phyloP scores from a whole-genome alignment of 345 rosid genomes.

The Gossypium mustelinum region DNA sequence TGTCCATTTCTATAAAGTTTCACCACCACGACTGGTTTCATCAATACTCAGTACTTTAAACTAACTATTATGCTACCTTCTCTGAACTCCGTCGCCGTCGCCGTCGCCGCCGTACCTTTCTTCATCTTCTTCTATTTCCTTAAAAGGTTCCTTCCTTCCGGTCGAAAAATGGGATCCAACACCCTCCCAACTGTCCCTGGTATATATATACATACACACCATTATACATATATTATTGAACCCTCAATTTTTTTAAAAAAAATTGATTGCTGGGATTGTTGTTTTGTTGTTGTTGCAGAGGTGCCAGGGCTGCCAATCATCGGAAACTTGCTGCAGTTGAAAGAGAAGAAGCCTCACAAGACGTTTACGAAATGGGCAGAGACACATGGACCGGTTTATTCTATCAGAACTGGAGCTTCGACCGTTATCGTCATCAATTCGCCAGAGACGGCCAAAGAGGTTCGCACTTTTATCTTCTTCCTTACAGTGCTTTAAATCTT shows the following conservation, averaged over 20 bases:
- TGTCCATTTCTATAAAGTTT: too few species aligned
- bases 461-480: constrained; percentile 13
- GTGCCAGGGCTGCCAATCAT: constrained; percentile 73
- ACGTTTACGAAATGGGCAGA: constrained; percentile 82
- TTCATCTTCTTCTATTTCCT: constrained; percentile 31
- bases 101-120: constrained; percentile 22
- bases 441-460: constrained; percentile 73
- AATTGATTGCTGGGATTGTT: neutral
- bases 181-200: constrained; percentile 60
- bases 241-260: too few species aligned
- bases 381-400: constrained; percentile 72
- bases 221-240: too few species aligned
- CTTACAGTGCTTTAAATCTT: neutral
- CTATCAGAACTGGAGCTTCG: constrained; percentile 67
- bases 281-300: constrained; percentile 39
- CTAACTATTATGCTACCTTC: too few species aligned
- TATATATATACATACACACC: constrained; percentile 2
- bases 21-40: too few species aligned
- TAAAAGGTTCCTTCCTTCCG: constrained; percentile 21
- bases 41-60: too few species aligned
- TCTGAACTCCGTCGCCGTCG: constrained; percentile 36
- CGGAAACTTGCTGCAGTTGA: constrained; percentile 80
- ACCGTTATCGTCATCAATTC: constrained; percentile 65
- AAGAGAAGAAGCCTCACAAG: constrained; percentile 88
- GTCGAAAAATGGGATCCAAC: constrained; percentile 28